Conservation (phyloP, 805 yeast species). For the Kuraishia capsulata region DNA sequence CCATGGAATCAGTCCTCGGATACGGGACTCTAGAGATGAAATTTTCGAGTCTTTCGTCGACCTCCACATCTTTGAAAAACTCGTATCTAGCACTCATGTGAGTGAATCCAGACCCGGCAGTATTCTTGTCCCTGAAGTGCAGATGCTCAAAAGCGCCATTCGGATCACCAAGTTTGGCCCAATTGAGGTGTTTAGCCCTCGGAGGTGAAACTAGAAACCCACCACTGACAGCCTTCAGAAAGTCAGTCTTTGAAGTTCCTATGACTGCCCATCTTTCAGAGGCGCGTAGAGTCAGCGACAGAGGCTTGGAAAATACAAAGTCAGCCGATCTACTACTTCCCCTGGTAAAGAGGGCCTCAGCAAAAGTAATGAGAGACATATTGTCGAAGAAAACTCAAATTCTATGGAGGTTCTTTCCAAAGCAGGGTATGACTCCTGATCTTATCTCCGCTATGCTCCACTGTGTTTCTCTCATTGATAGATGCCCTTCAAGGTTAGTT, state of each 20-base stretch:
- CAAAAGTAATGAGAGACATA: not conserved
- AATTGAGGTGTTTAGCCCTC: not conserved
- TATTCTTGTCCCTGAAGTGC: not conserved
- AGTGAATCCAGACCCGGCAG: conserved; percentile 28
- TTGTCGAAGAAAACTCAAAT: too few relatives aligned
- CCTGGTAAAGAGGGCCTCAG: not conserved
- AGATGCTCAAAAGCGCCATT: not conserved
- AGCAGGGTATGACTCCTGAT: too few relatives aligned
- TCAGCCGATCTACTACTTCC: not conserved
- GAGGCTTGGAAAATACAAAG: not conserved
- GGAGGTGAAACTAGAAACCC: not conserved
- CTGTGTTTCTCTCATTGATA: too few relatives aligned
- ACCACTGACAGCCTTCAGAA: conserved; percentile 26
- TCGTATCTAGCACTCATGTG: conserved; percentile 89
- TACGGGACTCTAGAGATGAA: conserved; percentile 52
- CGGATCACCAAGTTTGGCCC: not conserved
- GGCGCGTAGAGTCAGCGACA: not conserved
- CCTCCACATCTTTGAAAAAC: conserved; percentile 64
- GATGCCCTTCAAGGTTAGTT: too few relatives aligned
- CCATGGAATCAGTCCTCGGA: conserved; percentile 25
- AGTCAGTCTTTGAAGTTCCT: conserved; percentile 35
- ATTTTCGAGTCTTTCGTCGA: conserved; percentile 60
- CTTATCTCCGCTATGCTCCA: too few relatives aligned
- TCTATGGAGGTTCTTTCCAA: too few relatives aligned
- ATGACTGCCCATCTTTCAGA: conserved; percentile 1